phyloP scores from a whole-genome alignment of 2,329 filamentous ascomycete genomes.

The Colletotrichum shisoi region DNA sequence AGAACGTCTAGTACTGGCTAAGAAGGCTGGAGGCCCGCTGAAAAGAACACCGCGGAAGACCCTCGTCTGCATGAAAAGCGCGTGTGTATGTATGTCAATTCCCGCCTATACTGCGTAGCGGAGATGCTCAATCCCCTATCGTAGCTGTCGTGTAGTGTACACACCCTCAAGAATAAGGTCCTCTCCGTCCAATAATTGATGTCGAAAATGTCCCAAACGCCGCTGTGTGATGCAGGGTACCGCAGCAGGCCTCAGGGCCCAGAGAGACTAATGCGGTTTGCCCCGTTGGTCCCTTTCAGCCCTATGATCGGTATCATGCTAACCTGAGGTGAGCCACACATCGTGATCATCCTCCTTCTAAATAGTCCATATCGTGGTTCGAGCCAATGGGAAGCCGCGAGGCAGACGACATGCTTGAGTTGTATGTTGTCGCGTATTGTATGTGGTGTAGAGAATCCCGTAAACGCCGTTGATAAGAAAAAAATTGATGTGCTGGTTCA shows the following conservation, averaged over 20 bases:
- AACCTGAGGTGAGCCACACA: not conserved
- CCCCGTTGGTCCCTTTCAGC: not conserved
- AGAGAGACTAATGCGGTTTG: not conserved
- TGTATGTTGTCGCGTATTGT: not conserved
- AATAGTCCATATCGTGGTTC: not conserved
- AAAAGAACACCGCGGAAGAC: not conserved
- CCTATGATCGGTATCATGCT: not conserved
- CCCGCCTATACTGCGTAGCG: constrained; percentile 1
- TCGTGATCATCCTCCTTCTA: not conserved
- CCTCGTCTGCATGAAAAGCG: constrained; percentile 9
- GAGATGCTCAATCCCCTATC: constrained; percentile 4
- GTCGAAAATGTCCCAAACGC: constrained; percentile 14
- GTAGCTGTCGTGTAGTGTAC: constrained; percentile 12
- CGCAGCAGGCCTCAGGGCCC: constrained; percentile 3
- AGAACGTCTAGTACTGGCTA: constrained; percentile 19
- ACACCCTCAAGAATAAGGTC: not conserved
- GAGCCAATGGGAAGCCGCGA: constrained; percentile 28
- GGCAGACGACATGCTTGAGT: constrained; percentile 20
- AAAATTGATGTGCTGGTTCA: not conserved
- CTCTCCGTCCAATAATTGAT: constrained; percentile 12
- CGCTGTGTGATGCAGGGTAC: constrained; percentile 12
- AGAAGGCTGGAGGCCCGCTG: not conserved
- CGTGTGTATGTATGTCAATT: not conserved
- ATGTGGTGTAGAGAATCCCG: constrained; percentile 7
- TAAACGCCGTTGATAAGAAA: constrained; percentile 9